Conservation (phyloP, 2,329 filamentous ascomycete species). For the Cytospora schulzeri region DNA sequence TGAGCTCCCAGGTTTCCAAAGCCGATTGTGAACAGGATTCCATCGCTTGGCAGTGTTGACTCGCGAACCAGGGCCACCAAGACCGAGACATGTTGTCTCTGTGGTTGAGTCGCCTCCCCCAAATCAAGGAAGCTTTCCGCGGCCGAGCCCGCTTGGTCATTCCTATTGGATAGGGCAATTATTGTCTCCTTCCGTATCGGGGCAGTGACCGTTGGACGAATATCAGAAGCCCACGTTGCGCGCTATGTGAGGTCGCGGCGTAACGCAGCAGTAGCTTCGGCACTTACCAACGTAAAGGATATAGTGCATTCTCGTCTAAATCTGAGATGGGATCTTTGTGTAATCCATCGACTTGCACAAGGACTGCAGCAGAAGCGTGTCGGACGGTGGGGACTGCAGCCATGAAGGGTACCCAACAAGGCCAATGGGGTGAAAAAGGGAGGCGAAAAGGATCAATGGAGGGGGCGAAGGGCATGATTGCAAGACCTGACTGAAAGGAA, state of each 20-base stretch:
- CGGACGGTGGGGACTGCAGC: slow-evolving; percentile 1
- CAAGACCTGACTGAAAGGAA: slow-evolving; percentile 20
- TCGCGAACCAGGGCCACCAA: slow-evolving; percentile 19
- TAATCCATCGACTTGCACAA: slow-evolving; percentile 18
- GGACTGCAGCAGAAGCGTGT: slow-evolving; percentile 5
- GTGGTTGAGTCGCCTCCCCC: slow-evolving; percentile 20
- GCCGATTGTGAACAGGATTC: slow-evolving; percentile 62
- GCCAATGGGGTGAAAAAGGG: neutral
- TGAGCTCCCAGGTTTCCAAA: slow-evolving; percentile 69
- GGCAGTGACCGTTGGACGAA: slow-evolving; percentile 22
- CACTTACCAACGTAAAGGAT: slow-evolving; percentile 28
- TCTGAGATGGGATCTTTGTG: slow-evolving; percentile 27
- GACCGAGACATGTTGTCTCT: slow-evolving; percentile 26
- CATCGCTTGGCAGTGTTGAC: slow-evolving; percentile 17
- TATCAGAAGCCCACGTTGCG: slow-evolving; percentile 26
- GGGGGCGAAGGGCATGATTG: slow-evolving; percentile 6
- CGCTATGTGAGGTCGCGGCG: slow-evolving; percentile 27
- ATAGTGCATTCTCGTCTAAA: slow-evolving; percentile 30
- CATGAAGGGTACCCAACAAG: neutral
- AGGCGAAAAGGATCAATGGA: neutral
- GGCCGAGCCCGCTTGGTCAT: slow-evolving; percentile 1
- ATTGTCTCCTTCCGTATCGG: slow-evolving; percentile 13
- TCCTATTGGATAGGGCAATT: slow-evolving; percentile 12
- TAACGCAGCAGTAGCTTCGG: slow-evolving; percentile 26
- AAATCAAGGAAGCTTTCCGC: slow-evolving; percentile 15